Evolutionary conservation across 257 asterid genomes (phyloP).

Genomic region (Plectranthus barbatus): DNA sequence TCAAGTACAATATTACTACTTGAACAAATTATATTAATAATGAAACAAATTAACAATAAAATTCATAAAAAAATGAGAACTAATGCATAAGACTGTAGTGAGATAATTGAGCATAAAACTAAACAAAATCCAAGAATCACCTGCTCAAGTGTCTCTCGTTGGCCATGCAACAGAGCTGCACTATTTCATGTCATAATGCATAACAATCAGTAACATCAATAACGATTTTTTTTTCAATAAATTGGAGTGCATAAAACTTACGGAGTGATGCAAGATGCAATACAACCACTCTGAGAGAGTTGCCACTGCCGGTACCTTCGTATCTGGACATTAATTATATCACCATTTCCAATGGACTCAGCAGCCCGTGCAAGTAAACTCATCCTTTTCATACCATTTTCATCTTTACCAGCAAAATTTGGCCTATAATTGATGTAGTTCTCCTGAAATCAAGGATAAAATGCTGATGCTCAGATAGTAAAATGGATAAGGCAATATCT

Average conservation of each 20-base stretch:
- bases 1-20: no score
- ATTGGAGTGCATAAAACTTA: constrained; percentile 30
- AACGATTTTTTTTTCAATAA: no score
- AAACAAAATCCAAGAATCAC: constrained; percentile 28
- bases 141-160: constrained; percentile 79
- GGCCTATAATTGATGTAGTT: constrained; percentile 89
- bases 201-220: constrained; percentile 11
- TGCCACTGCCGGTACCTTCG: constrained; percentile 96
- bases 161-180: constrained; percentile 88
- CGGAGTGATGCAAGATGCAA: constrained; percentile 86
- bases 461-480: constrained; percentile 5
- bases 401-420: constrained; percentile 66
- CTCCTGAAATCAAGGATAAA: constrained; percentile 54
- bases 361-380: constrained; percentile 71
- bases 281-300: constrained; percentile 73
- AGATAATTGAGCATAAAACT: not conserved
- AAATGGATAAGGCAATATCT: not conserved
- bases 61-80: no score
- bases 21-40: no score
- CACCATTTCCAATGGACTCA: constrained; percentile 97
- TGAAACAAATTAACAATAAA: no score
- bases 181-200: constrained; percentile 33
- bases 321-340: constrained; percentile 84
- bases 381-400: constrained; percentile 74
- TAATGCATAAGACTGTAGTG: not conserved